Conservation (phyloP, 305 asterid species). For the Fraxinus platypoda region DNA sequence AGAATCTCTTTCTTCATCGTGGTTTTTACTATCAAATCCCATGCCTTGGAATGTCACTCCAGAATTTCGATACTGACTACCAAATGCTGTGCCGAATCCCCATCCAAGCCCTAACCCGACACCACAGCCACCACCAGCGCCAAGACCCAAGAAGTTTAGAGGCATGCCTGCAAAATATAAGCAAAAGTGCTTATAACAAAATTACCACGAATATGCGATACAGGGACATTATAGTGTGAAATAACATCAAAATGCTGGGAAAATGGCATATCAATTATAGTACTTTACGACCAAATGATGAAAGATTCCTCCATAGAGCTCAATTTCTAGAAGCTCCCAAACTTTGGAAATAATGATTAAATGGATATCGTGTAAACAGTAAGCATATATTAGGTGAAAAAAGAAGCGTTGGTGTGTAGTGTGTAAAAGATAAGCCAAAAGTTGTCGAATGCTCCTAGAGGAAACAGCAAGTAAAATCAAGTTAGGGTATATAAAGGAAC, state of each 20-base stretch:
- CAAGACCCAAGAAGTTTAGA: conserved; percentile 71
- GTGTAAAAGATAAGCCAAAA: neutral
- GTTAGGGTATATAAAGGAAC: neutral
- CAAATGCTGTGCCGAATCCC: conserved; percentile 87
- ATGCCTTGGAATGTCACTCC: conserved; percentile 58
- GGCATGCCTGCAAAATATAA: conserved; percentile 58
- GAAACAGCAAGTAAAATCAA: neutral
- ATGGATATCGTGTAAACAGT: neutral
- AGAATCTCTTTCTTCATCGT: conserved; percentile 40
- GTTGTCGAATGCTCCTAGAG: neutral
- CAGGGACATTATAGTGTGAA: neutral
- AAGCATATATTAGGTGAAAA: neutral
- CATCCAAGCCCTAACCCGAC: conserved; percentile 85
- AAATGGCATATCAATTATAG: neutral
- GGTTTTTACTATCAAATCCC: conserved; percentile 41
- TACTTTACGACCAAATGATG: neutral
- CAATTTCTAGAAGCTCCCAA: neutral
- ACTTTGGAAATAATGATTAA: neutral
- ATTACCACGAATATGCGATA: neutral
- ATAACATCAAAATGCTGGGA: neutral
- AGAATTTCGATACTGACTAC: conserved; percentile 75
- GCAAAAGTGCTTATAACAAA: neutral
- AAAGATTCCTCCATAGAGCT: neutral
- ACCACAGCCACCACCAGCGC: conserved; percentile 97
- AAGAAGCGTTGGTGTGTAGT: neutral